Base-by-base conservation (phyloP, 2,329 filamentous ascomycete species). In the Colletotrichum eremochloae region DNA sequence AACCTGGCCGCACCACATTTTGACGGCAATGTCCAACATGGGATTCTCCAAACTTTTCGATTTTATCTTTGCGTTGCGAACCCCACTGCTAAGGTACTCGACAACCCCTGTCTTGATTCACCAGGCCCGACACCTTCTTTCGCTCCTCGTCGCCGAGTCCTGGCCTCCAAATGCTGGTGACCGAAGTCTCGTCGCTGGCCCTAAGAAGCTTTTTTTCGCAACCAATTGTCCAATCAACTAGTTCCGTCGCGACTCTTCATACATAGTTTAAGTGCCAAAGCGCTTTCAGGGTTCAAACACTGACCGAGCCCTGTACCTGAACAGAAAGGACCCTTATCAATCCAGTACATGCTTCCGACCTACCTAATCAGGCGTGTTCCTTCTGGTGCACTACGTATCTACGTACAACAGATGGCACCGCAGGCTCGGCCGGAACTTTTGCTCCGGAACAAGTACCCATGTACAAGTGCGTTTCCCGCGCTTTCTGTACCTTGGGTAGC, bases 31-130 rank as follows among this genome's bases (percentile, higher is more conserved):
- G n/a, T 52, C 44, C 50, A 71, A 71, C 67, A 73, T 73, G 71
- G 71, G 56, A 73, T 67, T 73, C 57, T 73, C 61, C 67, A 71
- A 71, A 71, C 68, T 73, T 73, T 62, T 63, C 67, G 56, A 67
- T 73, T 61, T 68, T 67, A 24, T 48, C 24, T 20, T 71, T 42
- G 42, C 15, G 36, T 11, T 33, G 36, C 48, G 46, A n/a, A n/a
- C 40, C 68, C 62, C 46, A 5, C 24, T 3, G 12, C 24, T 24
- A 14, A 6, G 3, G 3, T 33, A 31, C 29, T 33, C 55, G 31
- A 61, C 36, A 38, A n/a, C 55, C 56, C 36, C 38, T 48, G 36
- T 20, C 15, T 42, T 20, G 24, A 11, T n/a, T 36, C 4, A 29
- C 24, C 65, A 68, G 38, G 65, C 58, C 24, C 48, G 48, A 56